Evolutionary conservation across 176 grass and related monocot genomes (phyloP).

Genomic region (Oryza meyeriana): DNA sequence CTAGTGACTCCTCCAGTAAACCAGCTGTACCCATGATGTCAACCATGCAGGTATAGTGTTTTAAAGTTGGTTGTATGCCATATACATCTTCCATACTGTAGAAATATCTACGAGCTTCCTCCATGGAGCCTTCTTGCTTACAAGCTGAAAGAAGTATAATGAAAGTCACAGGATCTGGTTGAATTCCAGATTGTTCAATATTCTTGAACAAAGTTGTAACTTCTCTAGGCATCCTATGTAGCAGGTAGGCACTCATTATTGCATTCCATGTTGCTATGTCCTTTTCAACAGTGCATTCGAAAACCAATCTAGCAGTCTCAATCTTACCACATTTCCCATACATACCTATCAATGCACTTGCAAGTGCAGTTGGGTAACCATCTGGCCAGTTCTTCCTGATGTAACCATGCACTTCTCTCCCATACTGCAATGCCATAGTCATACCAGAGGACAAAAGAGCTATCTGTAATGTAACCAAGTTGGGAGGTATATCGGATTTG

Average conservation of each 20-base stretch:
- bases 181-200: conserved; percentile 42
- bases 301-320: conserved; percentile 47
- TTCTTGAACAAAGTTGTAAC: conserved; percentile 38
- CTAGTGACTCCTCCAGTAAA: conserved; percentile 53
- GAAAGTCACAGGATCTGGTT: conserved; percentile 56
- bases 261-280: conserved; percentile 66
- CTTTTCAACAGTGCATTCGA: conserved; percentile 38
- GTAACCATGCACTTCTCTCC: conserved; percentile 57
- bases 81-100: conserved; percentile 55
- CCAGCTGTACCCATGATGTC: conserved; percentile 61
- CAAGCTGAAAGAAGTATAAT: conserved; percentile 66
- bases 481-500: conserved; percentile 37
- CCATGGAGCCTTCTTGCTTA: conserved; percentile 56
- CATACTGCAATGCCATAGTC: conserved; percentile 43
- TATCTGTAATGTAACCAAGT: conserved; percentile 52
- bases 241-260: conserved; percentile 55
- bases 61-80: conserved; percentile 56
- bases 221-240: conserved; percentile 52
- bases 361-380: conserved; percentile 41
- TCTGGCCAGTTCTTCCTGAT: conserved; percentile 52
- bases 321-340: conserved; percentile 74
- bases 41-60: conserved; percentile 72
- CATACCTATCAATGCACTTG: conserved; percentile 57
- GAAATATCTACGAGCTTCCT: conserved; percentile 52
- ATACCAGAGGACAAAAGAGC: conserved; percentile 55